A percentile compares a stretch with the other conserved stretches of the same genome.
Conservation (phyloP, 352 stramenopile genomes). For the Pythium volutum region DNA sequence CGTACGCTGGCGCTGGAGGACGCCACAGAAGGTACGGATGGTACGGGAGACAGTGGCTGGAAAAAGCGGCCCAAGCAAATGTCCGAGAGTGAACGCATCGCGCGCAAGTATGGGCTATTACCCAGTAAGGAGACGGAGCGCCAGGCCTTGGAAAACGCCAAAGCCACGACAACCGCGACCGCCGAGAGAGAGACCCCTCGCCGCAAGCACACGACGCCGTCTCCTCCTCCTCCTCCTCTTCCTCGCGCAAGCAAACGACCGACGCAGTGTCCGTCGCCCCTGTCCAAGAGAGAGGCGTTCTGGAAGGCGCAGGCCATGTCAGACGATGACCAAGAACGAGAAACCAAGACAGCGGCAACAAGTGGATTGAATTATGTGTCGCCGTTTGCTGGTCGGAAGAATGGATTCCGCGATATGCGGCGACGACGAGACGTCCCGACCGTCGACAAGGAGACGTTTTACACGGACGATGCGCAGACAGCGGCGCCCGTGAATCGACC, state of each 20-base stretch:
- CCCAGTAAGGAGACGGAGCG: constrained; percentile 16
- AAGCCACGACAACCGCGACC: background rate
- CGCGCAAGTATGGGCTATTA: constrained; percentile 58
- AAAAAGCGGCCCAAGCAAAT: constrained; percentile 20
- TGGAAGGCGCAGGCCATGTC: constrained; percentile 14
- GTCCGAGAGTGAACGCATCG: constrained; percentile 49
- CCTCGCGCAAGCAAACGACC: background rate
- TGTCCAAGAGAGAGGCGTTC: constrained; percentile 16
- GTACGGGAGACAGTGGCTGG: background rate
- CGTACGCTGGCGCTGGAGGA: constrained; percentile 8
- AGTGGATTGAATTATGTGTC: constrained; percentile 39
- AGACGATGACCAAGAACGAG: background rate
- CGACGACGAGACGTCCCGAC: constrained; percentile 1
- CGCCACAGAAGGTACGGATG: background rate
- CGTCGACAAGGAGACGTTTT: constrained; percentile 34
- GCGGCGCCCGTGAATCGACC: constrained; percentile 26
- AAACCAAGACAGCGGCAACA: background rate
- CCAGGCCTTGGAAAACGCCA: background rate
- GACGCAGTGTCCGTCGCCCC: background rate
- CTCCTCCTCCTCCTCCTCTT: no score
- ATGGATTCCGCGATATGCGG: constrained; percentile 14
- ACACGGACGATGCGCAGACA: constrained; percentile 33
- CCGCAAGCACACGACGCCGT: background rate
- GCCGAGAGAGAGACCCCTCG: background rate
- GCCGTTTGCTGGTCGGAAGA: constrained; percentile 34